Base-by-base conservation (phyloP, 2,329 filamentous ascomycete genomes). In the Corniculantispora saksenae region DNA sequence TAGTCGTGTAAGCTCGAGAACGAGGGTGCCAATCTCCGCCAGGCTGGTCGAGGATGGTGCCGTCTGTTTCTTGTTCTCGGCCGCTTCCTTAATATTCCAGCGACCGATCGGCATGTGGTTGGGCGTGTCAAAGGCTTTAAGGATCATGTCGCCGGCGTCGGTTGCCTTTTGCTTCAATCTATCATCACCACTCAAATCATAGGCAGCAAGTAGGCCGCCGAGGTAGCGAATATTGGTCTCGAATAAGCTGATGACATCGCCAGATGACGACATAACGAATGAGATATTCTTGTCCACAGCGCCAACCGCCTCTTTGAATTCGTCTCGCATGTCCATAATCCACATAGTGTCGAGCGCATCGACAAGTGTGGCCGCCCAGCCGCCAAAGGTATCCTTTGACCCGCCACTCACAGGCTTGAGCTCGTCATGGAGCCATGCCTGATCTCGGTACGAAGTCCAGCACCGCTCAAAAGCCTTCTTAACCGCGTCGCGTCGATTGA, bases 1-100 rank as follows among this genome's bases (percentile, higher is more conserved):
- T 55, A 93, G 80, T 12, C 90, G 81, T 5, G 89, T 91, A 72
- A 93, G 91, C 72, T 93, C 91, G 69, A 94, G 74, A 4, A 85
- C 86, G 62, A 93, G 78, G 8, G 89, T 91, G 17, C 89, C 89
- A 71, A 92, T 73, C 78, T 89, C 82, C 67, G 84, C 87, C 70
- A 90, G 78, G 70, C 90, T 76, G 62, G 76, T 29, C 25, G 35
- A 29, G 13, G 55, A 29, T 8, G 60, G 50, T 8, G 70, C 67
- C 1, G 47, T 53, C 53, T 74, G 71, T 40, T 64, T 62, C 51
- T 69, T 66, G 12, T 73, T 74, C 32, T 65, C 63, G 29, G 70
- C 67, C 8, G 73, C 74, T 1, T 66, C 70, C 51, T 71, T 67
- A 2, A 72, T 62, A 32, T 73, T 63, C 73, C 72, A 74, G 3